Evolutionary conservation across 202 grass and related monocot genomes (phyloP).

Genomic region (Zoysia matrella): DNA sequence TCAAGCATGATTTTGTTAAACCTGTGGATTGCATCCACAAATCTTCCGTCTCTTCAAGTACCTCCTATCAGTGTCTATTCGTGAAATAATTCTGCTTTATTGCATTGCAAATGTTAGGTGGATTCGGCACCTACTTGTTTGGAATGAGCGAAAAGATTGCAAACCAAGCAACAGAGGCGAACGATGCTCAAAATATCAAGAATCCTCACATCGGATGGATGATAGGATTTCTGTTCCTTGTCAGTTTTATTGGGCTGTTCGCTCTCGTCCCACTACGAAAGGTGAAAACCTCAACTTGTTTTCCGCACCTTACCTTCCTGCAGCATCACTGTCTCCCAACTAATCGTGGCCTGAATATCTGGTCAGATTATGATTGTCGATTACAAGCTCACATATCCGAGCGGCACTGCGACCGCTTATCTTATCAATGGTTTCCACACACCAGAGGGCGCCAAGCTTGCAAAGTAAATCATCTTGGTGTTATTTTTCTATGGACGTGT

Average conservation of each 20-base stretch:
- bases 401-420: constrained; percentile 14
- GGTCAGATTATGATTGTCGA: constrained; percentile 91
- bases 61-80: not conserved
- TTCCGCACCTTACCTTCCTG: not conserved
- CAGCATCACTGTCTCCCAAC: not conserved
- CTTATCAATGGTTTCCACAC: constrained; percentile 95
- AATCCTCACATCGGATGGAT: constrained; percentile 77
- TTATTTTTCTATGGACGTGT: not conserved
- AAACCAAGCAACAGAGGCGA: constrained; percentile 56
- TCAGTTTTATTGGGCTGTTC: constrained; percentile 80
- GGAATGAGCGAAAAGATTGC: constrained; percentile 56
- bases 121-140: not conserved
- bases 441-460: constrained; percentile 68
- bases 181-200: constrained; percentile 65
- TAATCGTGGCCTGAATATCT: not conserved
- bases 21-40: not conserved
- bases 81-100: constrained; percentile 9
- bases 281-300: constrained; percentile 29
- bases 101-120: not conserved
- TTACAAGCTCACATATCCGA: constrained; percentile 86
- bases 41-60: not conserved
- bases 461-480: constrained; percentile 56
- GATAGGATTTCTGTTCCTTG: constrained; percentile 71
- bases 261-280: constrained; percentile 79
- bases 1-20: not conserved